Conservation (phyloP, 2,329 filamentous ascomycete genomes). For the Eurotiales sp. region DNA sequence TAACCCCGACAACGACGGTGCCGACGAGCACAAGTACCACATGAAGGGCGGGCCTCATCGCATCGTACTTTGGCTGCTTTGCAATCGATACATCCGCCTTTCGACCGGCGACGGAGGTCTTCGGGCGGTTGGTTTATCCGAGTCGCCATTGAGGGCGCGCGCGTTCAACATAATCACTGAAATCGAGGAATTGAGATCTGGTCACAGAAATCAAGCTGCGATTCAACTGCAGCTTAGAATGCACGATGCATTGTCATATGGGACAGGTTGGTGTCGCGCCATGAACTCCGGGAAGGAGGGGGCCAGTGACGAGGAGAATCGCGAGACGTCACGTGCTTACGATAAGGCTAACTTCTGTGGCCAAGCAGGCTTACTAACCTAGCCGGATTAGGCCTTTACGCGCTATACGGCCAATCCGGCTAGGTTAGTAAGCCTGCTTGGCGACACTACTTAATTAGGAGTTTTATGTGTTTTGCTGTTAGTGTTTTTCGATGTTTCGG, state of each 20-base stretch:
- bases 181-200: not conserved
- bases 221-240: not conserved
- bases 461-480: too few relatives aligned
- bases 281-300: too few relatives aligned
- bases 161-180: not conserved
- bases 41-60: constrained; percentile 19
- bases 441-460: too few relatives aligned
- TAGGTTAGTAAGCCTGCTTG: too few relatives aligned
- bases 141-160: not conserved
- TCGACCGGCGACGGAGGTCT: constrained; percentile 2
- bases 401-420: too few relatives aligned
- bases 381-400: too few relatives aligned
- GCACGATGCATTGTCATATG: not conserved
- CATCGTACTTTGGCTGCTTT: constrained; percentile 19
- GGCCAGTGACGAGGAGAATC: not conserved
- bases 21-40: constrained; percentile 32
- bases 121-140: not conserved
- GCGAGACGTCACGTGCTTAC: not conserved
- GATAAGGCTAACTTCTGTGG: too few relatives aligned
- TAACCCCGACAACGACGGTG: constrained; percentile 30
- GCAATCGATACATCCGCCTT: constrained; percentile 18
- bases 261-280: not conserved
- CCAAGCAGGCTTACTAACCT: too few relatives aligned
- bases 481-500: too few relatives aligned
- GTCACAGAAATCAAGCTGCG: not conserved